Conservation (phyloP, 1,284 basidiomycete genomes). For the Trametes versicolor region DNA sequence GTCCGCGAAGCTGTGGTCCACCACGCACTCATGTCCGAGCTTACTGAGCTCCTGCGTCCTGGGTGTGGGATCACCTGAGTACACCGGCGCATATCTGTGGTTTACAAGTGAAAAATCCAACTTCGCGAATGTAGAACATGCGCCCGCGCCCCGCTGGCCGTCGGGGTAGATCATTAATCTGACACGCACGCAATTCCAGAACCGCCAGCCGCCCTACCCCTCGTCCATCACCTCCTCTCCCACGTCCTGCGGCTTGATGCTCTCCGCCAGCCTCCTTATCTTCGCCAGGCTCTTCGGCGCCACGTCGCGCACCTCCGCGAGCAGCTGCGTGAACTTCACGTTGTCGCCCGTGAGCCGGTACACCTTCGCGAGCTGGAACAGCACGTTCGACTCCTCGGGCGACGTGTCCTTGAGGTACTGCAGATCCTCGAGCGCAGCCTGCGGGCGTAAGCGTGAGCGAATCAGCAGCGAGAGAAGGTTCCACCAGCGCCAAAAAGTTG, state of each 20-base stretch:
- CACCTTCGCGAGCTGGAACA: constrained; percentile 93
- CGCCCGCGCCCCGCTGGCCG: too few relatives aligned
- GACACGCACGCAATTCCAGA: too few relatives aligned
- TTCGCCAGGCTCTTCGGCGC: constrained; percentile 81
- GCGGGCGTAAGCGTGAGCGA: constrained; percentile 30
- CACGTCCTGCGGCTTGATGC: constrained; percentile 64
- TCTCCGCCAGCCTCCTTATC: constrained; percentile 80
- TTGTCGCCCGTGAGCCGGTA: constrained; percentile 84
- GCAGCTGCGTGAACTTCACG: constrained; percentile 81
- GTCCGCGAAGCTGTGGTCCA: too few relatives aligned
- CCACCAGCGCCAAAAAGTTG: background rate
- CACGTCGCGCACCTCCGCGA: constrained; percentile 89
- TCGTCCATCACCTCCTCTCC: constrained; percentile 77
- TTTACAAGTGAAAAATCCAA: too few relatives aligned
- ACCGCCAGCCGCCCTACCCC: constrained; percentile 49
- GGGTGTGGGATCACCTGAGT: too few relatives aligned
- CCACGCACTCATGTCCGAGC: too few relatives aligned
- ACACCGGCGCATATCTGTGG: too few relatives aligned
- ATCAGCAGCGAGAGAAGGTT: background rate
- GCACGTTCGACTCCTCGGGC: constrained; percentile 94
- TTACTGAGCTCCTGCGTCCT: too few relatives aligned
- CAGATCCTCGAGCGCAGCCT: constrained; percentile 85
- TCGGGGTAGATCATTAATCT: too few relatives aligned
- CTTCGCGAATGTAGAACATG: too few relatives aligned
- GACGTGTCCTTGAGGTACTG: constrained; percentile 81